A percentile compares a stretch with the other conserved stretches of the same genome.
Conservation (phyloP, 768 basidiomycete genomes). For the Leccinum obscurum region DNA sequence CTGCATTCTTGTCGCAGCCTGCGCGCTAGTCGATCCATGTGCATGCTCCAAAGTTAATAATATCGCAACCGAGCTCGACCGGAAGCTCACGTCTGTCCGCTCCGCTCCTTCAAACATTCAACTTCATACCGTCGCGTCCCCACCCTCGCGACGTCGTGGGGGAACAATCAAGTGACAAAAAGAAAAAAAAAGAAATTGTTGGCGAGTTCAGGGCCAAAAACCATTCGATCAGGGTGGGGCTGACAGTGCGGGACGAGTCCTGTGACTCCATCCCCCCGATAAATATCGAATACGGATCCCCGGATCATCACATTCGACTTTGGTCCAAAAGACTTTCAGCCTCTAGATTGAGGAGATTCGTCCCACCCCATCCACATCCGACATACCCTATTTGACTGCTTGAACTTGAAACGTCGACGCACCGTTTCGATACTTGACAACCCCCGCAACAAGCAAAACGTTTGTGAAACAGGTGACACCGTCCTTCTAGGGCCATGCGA, state of each 20-base stretch:
- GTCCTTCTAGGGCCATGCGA: background rate
- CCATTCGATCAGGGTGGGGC: slow-evolving; percentile 29
- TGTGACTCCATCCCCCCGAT: background rate
- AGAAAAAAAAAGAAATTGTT: background rate
- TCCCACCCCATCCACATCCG: background rate
- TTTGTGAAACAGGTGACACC: slow-evolving; percentile 8
- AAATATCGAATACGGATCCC: background rate
- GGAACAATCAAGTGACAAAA: background rate
- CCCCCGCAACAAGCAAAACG: background rate
- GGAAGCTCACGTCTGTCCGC: background rate
- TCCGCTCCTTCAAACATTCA: background rate
- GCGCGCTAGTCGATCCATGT: background rate
- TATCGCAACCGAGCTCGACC: background rate
- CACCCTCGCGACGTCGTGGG: background rate
- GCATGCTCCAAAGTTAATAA: background rate
- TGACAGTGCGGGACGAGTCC: background rate
- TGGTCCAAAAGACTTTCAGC: background rate
- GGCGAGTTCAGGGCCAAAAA: background rate
- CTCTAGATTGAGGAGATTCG: background rate
- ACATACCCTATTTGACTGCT: background rate
- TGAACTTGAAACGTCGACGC: background rate
- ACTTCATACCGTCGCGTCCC: background rate
- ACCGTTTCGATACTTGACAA: background rate
- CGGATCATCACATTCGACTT: background rate
- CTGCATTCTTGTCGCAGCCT: background rate